Percentiles rank a stretch among this genome's conserved stretches.
Evolutionary conservation across 176 grass and related monocot species (phyloP).

Genomic region (Alopecurus myosuroides): DNA sequence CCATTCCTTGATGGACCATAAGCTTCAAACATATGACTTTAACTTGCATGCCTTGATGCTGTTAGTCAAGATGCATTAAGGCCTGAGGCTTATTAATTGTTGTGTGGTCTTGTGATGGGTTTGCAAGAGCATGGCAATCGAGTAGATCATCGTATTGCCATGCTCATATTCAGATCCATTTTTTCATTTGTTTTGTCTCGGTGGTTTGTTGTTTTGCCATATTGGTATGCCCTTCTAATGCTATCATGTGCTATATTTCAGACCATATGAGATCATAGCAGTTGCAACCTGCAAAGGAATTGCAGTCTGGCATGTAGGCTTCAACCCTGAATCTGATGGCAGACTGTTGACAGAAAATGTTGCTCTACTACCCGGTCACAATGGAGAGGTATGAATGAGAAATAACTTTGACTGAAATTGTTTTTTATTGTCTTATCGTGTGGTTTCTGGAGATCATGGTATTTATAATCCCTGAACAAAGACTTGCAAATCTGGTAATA

Average conservation of each 20-base stretch:
- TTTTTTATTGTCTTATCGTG: neutral
- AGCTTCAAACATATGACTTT: constrained; percentile 5
- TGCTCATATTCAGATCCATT: neutral
- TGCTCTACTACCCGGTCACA: constrained; percentile 62
- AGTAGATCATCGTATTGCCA: neutral
- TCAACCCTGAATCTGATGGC: constrained; percentile 52
- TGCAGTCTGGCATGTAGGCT: constrained; percentile 71
- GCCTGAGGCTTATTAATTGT: constrained; percentile 17
- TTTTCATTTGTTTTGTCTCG: neutral
- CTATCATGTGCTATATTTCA: constrained; percentile 23
- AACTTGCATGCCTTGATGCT: neutral
- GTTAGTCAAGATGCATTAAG: neutral
- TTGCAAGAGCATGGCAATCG: neutral
- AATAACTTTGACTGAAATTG: neutral
- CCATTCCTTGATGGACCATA: neutral
- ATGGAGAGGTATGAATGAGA: constrained; percentile 55
- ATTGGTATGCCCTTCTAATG: neutral
- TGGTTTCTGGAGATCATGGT: neutral
- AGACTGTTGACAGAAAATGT: constrained; percentile 58
- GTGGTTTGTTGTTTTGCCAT: neutral
- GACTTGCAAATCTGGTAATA: neutral
- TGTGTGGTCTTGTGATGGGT: neutral
- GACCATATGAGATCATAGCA: constrained; percentile 82
- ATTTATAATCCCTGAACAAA: neutral
- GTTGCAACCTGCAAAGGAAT: constrained; percentile 92